Evolutionary conservation across 2,329 filamentous ascomycete species (phyloP), one percentile per base, ranked within the genome.

Genomic region (Penicillium sp.): DNA sequence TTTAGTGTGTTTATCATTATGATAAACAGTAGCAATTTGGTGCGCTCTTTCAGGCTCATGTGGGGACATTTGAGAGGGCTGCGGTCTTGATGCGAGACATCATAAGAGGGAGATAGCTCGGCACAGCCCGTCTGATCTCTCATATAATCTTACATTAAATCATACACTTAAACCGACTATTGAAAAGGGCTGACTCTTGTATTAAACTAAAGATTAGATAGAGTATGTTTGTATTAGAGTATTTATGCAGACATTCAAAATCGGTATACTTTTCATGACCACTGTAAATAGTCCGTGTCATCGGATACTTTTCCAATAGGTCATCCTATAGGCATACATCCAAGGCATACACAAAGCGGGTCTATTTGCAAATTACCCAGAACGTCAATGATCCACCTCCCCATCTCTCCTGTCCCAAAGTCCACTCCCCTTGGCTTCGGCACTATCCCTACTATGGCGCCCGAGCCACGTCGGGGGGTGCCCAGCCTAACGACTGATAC

Each of bases 51-150:
- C 19, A n/a, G 51, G 47, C 22, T 8, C 9, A 10, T 53, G 49
- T 53, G 49, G 51, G 13, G 12, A 4, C 12, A 37, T 4, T 37
- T 4, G 35, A 42, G 42, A 45, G 4, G 22, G 22, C 54, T 58
- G 56, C 56, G 45, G 42, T 42, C 40, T 55, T 51, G 57, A 66
- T 61, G 65, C 61, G 67, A 69, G 67, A 59, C 61, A 66, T 69
- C 67, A 69, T 62, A 69, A 56, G 62, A 68, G 65, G 63, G 65
- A 64, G 65, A 64, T 66, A 58, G 33, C 60, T 44, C 50, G 53
- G 62, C 47, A 60, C 44, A 24, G 28, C 12, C 59, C 59, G 55
- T 47, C 49, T 59, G 59, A 59, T 65, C 57, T 58, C 54, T 50
- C 54, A 50, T 35, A 50, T 17, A 51, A 51, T 51, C 17, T 19